Conservation (phyloP, 1,284 basidiomycete genomes). For the Serendipita sp. region DNA sequence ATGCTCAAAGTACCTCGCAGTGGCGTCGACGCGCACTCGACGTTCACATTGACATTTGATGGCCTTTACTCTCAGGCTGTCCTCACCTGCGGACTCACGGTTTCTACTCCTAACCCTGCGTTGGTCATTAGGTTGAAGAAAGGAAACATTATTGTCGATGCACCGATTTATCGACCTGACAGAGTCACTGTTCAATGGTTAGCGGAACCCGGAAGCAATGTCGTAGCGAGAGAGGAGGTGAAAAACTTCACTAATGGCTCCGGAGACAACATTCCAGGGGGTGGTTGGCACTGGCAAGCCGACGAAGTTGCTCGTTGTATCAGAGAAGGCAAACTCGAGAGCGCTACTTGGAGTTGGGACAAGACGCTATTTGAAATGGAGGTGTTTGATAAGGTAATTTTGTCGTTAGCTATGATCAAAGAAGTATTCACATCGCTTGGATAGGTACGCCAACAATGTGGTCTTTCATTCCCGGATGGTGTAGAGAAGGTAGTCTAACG, state of each 20-base stretch:
- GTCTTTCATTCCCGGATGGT: slow-evolving; percentile 32
- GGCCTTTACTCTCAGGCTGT: slow-evolving; percentile 48
- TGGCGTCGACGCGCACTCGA: slow-evolving; percentile 66
- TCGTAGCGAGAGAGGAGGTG: slow-evolving; percentile 30
- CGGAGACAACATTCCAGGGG: slow-evolving; percentile 34
- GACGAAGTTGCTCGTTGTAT: slow-evolving; percentile 76
- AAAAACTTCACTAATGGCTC: slow-evolving; percentile 9
- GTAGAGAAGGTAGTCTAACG: slow-evolving; percentile 28
- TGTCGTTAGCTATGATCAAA: slow-evolving; percentile 14
- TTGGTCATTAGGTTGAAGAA: slow-evolving; percentile 56
- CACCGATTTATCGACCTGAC: slow-evolving; percentile 50
- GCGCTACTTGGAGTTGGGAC: slow-evolving; percentile 55
- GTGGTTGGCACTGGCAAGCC: slow-evolving; percentile 62
- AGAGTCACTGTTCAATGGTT: slow-evolving; percentile 51
- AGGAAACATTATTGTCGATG: slow-evolving; percentile 46
- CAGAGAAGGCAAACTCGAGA: slow-evolving; percentile 61
- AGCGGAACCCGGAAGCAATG: slow-evolving; percentile 35
- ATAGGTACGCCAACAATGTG: slow-evolving; percentile 38
- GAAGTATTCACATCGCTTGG: not conserved
- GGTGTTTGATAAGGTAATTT: slow-evolving; percentile 65
- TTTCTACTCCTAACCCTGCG: slow-evolving; percentile 26
- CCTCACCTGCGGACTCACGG: slow-evolving; percentile 47
- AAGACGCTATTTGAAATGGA: slow-evolving; percentile 69
- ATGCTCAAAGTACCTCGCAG: slow-evolving; percentile 65
- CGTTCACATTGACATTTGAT: slow-evolving; percentile 61